A percentile compares a stretch with the other conserved stretches of the same genome.
phyloP scores from a whole-genome alignment of 129 eudicot genomes.

The Lactuca saligna region DNA sequence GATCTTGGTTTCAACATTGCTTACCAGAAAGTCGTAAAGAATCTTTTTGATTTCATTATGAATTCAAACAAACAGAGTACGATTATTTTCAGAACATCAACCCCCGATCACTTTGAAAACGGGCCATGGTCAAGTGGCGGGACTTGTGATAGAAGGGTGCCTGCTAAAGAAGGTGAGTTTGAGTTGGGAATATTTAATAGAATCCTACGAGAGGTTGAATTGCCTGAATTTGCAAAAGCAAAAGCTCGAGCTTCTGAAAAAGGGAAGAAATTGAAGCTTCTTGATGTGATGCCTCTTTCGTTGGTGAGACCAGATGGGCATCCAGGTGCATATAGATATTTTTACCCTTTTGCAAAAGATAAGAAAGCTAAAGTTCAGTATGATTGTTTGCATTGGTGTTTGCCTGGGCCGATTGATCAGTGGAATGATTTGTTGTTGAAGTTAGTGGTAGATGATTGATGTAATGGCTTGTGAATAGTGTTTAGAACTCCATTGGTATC shows the following conservation, averaged over 20 bases:
- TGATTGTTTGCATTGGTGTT: conserved; percentile 98
- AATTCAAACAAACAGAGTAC: conserved; percentile 53
- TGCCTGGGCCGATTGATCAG: conserved; percentile 94
- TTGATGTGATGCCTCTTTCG: conserved; percentile 77
- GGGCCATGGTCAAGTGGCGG: conserved; percentile 91
- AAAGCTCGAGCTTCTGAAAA: conserved; percentile 41
- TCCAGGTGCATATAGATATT: conserved; percentile 85
- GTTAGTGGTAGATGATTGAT: conserved; percentile 57
- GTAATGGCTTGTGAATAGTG: conserved; percentile 31
- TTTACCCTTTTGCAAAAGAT: conserved; percentile 63
- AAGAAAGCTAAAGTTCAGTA: conserved; percentile 54
- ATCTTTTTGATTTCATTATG: conserved; percentile 50
- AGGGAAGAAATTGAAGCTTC: conserved; percentile 66
- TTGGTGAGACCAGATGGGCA: conserved; percentile 93
- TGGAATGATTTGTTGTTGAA: conserved; percentile 95
- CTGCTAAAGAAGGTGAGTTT: conserved; percentile 73
- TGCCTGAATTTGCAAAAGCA: conserved; percentile 67
- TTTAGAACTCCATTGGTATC: conserved; percentile 16
- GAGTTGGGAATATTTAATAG: conserved; percentile 53
- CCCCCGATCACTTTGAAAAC: conserved; percentile 88
- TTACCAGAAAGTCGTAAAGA: conserved; percentile 53
- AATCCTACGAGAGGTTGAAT: conserved; percentile 56
- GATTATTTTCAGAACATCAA: conserved; percentile 65
- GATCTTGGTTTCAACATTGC: conserved; percentile 71
- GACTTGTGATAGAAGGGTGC: conserved; percentile 59